These are phyloP conservation scores for Colletotrichum lentis DNA, from an alignment of 2,329 filamentous ascomycete species.

Conservation along the genomic window DNA sequence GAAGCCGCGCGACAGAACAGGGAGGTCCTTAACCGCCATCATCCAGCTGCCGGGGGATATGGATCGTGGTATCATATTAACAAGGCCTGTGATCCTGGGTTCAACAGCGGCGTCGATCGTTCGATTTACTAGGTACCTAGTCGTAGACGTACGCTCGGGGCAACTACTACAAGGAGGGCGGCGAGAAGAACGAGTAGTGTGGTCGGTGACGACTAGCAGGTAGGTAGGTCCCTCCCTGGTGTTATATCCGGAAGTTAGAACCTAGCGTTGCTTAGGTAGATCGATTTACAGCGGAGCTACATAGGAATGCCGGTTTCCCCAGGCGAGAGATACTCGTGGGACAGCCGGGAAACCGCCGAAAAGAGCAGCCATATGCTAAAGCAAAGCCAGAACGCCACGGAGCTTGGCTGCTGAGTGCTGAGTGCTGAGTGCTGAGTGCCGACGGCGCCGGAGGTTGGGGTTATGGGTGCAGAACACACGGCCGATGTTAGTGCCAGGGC, in stretches of 20 bases:
- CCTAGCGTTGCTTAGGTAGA: neutral
- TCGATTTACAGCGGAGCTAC: neutral
- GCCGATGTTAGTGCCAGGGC: neutral
- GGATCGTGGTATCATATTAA: neutral
- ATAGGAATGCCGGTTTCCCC: neutral
- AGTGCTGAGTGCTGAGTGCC: neutral
- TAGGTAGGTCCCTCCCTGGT: no score
- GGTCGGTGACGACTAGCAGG: no score
- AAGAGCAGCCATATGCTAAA: neutral
- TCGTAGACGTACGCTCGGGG: conserved; percentile 13
- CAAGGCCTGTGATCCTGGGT: neutral
- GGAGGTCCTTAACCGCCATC: no score
- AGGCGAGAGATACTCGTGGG: neutral
- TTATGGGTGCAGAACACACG: neutral
- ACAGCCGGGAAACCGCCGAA: neutral
- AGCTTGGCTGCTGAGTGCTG: neutral
- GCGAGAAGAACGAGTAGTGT: neutral
- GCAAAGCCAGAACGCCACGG: neutral
- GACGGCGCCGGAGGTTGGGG: neutral
- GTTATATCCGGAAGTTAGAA: no score
- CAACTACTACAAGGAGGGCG: neutral
- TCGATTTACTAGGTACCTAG: neutral
- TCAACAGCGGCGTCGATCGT: neutral
- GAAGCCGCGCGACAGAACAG: no score
- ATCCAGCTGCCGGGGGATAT: no score